A percentile compares a stretch with the other conserved stretches of the same genome.
These are phyloP conservation scores for Lachancea sp. DNA, from an alignment of 805 yeast species.

Conservation along the genomic window DNA sequence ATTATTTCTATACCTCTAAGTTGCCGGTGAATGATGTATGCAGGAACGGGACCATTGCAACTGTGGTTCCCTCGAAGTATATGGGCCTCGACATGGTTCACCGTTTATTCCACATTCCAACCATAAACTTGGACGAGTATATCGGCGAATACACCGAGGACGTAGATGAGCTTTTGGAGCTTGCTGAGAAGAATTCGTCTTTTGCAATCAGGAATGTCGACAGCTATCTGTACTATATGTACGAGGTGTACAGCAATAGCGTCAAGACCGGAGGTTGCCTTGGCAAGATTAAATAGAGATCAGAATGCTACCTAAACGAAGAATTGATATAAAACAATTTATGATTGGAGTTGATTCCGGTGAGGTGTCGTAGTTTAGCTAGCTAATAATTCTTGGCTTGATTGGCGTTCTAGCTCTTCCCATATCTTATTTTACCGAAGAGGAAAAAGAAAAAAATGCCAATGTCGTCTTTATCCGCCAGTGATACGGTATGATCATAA, in stretches of 20 bases:
- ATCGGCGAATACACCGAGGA: slow-evolving; percentile 36
- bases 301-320: no score
- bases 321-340: no score
- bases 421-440: background rate
- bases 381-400: no score
- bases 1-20: slow-evolving; percentile 33
- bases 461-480: no score
- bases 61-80: slow-evolving; percentile 29
- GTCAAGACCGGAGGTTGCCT: slow-evolving; percentile 4
- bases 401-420: no score
- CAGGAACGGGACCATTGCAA: slow-evolving; percentile 32
- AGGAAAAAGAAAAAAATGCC: background rate
- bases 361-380: no score
- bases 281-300: background rate
- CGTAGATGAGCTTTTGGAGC: slow-evolving; percentile 31
- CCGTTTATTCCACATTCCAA: slow-evolving; percentile 35
- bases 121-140: slow-evolving; percentile 26
- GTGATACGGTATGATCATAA: no score
- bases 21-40: slow-evolving; percentile 32
- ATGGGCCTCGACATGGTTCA: slow-evolving; percentile 36
- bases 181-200: slow-evolving; percentile 31
- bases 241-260: slow-evolving; percentile 27
- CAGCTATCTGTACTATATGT: slow-evolving; percentile 28
- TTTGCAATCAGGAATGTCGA: slow-evolving; percentile 36
- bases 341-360: no score